Percentiles rank a stretch among this genome's conserved stretches.
Evolutionary conservation across 805 yeast genomes (phyloP).

Genomic region (Candida vaughaniae): DNA sequence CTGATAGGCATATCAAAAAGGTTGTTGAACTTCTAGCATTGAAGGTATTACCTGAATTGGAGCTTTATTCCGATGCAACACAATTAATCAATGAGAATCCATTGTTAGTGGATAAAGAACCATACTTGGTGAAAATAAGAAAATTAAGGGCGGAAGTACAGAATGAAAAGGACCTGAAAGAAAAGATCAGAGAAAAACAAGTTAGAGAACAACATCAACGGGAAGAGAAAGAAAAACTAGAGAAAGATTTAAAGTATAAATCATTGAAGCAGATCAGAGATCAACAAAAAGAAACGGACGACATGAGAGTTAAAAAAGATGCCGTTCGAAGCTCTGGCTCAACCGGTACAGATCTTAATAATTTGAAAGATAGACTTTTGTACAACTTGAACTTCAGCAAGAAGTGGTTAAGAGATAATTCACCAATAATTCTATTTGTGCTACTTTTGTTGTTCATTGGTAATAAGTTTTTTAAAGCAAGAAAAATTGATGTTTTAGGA

Average conservation of each 20-base stretch:
- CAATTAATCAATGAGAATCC: slow-evolving; percentile 24
- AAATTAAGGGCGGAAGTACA: slow-evolving; percentile 11
- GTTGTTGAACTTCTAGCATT: slow-evolving; percentile 33
- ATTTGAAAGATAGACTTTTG: slow-evolving; percentile 16
- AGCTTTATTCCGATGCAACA: slow-evolving; percentile 27
- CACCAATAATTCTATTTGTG: slow-evolving; percentile 25
- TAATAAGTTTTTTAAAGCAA: slow-evolving; percentile 20
- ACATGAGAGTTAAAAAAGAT: not conserved
- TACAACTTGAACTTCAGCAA: slow-evolving; percentile 20
- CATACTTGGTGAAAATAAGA: slow-evolving; percentile 9
- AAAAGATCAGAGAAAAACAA: slow-evolving; percentile 18
- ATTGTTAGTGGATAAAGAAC: slow-evolving; percentile 12
- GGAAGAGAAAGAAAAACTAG: slow-evolving; percentile 15
- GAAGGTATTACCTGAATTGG: slow-evolving; percentile 33
- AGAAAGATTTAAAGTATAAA: slow-evolving; percentile 26
- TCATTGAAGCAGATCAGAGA: slow-evolving; percentile 25
- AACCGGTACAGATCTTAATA: slow-evolving; percentile 4
- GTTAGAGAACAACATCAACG: slow-evolving; percentile 21
- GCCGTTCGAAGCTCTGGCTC: not conserved
- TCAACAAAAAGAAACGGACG: not conserved
- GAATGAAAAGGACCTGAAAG: slow-evolving; percentile 16
- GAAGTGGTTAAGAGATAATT: slow-evolving; percentile 25
- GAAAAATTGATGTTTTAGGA: slow-evolving; percentile 28
- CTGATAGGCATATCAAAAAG: slow-evolving; percentile 14
- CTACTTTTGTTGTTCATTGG: slow-evolving; percentile 21